phyloP scores from a whole-genome alignment of 495 filamentous ascomycete genomes.

The Penicillium chermesinum region DNA sequence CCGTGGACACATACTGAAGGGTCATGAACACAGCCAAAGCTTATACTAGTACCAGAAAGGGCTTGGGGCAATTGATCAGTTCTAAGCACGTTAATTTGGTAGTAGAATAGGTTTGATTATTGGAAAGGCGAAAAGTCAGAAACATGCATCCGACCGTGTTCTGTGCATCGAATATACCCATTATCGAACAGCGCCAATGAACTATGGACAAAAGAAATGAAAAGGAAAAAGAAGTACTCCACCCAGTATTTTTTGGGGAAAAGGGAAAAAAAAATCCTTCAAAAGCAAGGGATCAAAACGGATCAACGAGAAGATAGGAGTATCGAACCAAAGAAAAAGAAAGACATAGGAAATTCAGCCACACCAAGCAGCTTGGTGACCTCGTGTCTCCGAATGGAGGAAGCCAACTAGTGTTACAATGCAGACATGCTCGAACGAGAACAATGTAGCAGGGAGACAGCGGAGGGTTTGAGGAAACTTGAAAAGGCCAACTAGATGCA shows the following conservation, averaged over 20 bases:
- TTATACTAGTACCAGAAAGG: too few relatives aligned
- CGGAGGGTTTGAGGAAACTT: not conserved
- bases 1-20: too few relatives aligned
- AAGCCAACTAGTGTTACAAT: constrained; percentile 26
- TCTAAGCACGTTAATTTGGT: too few relatives aligned
- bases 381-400: constrained; percentile 8
- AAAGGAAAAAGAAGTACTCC: constrained; percentile 6
- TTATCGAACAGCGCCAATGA: constrained; percentile 14
- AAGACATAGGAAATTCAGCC: constrained; percentile 4
- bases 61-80: too few relatives aligned
- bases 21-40: too few relatives aligned
- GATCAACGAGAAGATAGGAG: constrained; percentile 15
- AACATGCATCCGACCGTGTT: constrained; percentile 6
- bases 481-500: constrained; percentile 2
- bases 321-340: constrained; percentile 12
- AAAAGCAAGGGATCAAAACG: constrained; percentile 5
- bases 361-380: constrained; percentile 9
- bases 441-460: constrained; percentile 9
- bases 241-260: constrained; percentile 15
- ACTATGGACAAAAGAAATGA: constrained; percentile 12
- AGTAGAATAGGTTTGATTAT: too few relatives aligned
- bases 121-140: not conserved
- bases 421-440: constrained; percentile 25
- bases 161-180: constrained; percentile 16
- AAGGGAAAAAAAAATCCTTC: constrained; percentile 8